Base-by-base conservation (phyloP, 108 stramenopile species). In the Discostella pseudostelligera region DNA sequence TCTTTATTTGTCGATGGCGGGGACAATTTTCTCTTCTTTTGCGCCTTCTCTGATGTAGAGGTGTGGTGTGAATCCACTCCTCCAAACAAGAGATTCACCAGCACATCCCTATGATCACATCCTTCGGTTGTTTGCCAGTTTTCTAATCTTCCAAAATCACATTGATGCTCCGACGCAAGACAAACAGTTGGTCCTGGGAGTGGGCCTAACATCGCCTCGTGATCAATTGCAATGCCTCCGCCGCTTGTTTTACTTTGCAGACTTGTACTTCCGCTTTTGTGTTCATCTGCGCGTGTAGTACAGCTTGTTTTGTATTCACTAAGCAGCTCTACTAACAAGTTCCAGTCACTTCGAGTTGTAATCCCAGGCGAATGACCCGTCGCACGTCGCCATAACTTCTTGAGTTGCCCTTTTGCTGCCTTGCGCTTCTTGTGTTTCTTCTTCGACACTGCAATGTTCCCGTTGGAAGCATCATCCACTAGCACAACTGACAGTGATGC, bases 71-170 rank as follows among this genome's bases (percentile, higher is more conserved):
- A 26, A 36, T 2, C 25, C 17, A 35, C 65, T 39, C 37, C 24
- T 42, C 44, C 68, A 54, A 87, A 66, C 16, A 88, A 53, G 46
- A 86, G 79, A 58, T 67, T 73, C n/a, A 63, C 47, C 26, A 90
- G 25, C 36, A 90, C 56, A 80, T 87, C 83, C 14, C 89, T 72
- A 72, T 87, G 89, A 69, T 87, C 83, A 13, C 72, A 73, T 10
- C 79, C 87, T 62, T 87, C 84, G 0, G 85, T 81, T 14, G 20
- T 47, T 73, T 86, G 79, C 78, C 81, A 82, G 9, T 70, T 39
- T 3, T 58, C 65, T 13, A 62, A 54, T 1, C 35, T 36, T 20
- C 42, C 32, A 22, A 70, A 76, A 61, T 75, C 63, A 29, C 53
- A 55, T 25, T 14, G 14, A 28, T 21, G 17, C 4, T 57, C 39